A percentile compares a stretch with the other conserved stretches of the same genome.
phyloP scores from a whole-genome alignment of 371 early-diverging fungal genomes.

The Smittium culicis region DNA sequence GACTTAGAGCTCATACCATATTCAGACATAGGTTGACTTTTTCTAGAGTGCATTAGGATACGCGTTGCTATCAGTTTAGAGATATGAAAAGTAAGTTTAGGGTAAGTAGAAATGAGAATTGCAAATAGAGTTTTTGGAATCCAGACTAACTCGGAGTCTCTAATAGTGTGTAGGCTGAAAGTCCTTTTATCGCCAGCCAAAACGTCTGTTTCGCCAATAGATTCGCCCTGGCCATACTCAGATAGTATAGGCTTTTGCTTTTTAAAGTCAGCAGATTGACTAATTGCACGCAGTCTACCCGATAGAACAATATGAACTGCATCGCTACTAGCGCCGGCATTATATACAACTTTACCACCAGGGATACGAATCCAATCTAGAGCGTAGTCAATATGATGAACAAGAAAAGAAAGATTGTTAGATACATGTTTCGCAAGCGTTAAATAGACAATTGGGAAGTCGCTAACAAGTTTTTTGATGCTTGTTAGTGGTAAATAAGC shows the following conservation, averaged over 20 bases:
- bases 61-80: too few species aligned
- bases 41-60: too few species aligned
- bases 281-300: conserved; percentile 80
- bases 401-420: conserved; percentile 62
- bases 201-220: conserved; percentile 91
- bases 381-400: conserved; percentile 84
- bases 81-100: too few species aligned
- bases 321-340: conserved; percentile 70
- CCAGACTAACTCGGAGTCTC: conserved; percentile 89
- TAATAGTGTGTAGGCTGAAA: conserved; percentile 91
- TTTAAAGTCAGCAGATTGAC: conserved; percentile 30
- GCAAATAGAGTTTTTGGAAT: conserved; percentile 90
- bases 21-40: too few species aligned
- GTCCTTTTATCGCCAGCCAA: conserved; percentile 60
- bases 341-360: conserved; percentile 82
- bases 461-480: conserved; percentile 70
- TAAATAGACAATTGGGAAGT: conserved; percentile 63
- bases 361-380: conserved; percentile 90
- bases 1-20: too few species aligned
- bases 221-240: conserved; percentile 88
- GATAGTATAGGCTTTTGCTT: conserved; percentile 75
- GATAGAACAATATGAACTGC: conserved; percentile 84
- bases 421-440: conserved; percentile 80
- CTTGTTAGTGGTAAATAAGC: conserved; percentile 69
- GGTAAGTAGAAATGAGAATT: conserved; percentile 72